Conservation (phyloP, 2,329 filamentous ascomycete genomes). For the Cryphonectria radicalis region DNA sequence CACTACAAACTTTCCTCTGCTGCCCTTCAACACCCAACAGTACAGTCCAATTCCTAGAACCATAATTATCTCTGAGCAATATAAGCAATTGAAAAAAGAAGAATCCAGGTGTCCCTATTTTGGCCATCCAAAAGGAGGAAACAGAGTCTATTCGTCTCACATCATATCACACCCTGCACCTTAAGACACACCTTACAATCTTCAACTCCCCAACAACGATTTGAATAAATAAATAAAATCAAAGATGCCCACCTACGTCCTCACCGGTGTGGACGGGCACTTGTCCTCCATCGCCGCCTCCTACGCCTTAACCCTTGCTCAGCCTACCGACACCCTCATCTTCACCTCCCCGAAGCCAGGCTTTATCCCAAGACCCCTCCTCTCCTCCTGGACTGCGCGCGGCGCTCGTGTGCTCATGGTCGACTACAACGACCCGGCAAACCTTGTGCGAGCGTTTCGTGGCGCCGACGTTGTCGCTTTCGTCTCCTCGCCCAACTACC, state of each 20-base stretch:
- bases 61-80: background rate
- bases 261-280: constrained; percentile 30
- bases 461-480: constrained; percentile 33
- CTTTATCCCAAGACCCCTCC: constrained; percentile 16
- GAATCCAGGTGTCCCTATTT: background rate
- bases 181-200: background rate
- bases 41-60: background rate
- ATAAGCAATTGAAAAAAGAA: background rate
- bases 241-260: constrained; percentile 30
- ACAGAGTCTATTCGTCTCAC: background rate
- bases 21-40: background rate
- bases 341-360: constrained; percentile 26
- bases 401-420: constrained; percentile 25
- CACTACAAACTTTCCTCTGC: background rate
- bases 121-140: background rate
- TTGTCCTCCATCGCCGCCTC: constrained; percentile 29
- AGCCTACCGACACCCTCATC: constrained; percentile 30
- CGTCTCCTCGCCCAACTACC: constrained; percentile 13
- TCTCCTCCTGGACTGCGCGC: constrained; percentile 16
- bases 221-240: too few relatives aligned
- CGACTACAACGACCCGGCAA: constrained; percentile 30
- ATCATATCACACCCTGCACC: background rate
- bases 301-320: constrained; percentile 28
- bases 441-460: constrained; percentile 29
- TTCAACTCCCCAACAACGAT: too few relatives aligned